A percentile compares a stretch with the other conserved stretches of the same genome.
Evolutionary conservation across 2,329 filamentous ascomycete species (phyloP).

Genomic region (Microcyclosporella mali): DNA sequence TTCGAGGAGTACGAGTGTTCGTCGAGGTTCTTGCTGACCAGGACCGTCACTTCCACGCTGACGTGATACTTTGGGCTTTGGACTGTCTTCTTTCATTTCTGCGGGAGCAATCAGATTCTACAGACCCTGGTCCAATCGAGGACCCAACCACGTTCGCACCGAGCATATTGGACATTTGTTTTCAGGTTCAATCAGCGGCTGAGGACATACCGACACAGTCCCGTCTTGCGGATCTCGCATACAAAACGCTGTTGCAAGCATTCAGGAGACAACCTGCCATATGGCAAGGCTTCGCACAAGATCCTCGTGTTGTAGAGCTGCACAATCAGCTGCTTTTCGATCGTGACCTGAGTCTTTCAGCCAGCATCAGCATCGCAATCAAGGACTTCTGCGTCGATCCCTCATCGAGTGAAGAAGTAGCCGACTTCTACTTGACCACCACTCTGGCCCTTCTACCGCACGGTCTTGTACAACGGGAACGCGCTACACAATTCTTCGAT

Average conservation of each 20-base stretch:
- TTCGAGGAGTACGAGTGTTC: slow-evolving; percentile 23
- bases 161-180: slow-evolving; percentile 18
- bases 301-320: slow-evolving; percentile 30
- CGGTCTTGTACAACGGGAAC: slow-evolving; percentile 11
- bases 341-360: slow-evolving; percentile 11
- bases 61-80: slow-evolving; percentile 13
- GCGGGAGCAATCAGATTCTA: slow-evolving; percentile 4
- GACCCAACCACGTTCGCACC: slow-evolving; percentile 16
- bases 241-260: slow-evolving; percentile 4
- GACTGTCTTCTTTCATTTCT: slow-evolving; percentile 23
- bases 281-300: slow-evolving; percentile 19
- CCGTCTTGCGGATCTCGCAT: not conserved
- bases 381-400: slow-evolving; percentile 22
- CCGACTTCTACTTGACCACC: slow-evolving; percentile 20
- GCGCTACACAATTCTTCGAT: slow-evolving; percentile 19
- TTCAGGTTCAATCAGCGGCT: no score
- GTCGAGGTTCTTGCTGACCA: slow-evolving; percentile 20
- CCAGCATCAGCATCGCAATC: slow-evolving; percentile 13
- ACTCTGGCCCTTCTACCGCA: slow-evolving; percentile 17
- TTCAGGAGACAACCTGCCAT: slow-evolving; percentile 26
- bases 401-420: slow-evolving; percentile 8
- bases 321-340: slow-evolving; percentile 29
- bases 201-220: not conserved
- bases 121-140: slow-evolving; percentile 8
- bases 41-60: slow-evolving; percentile 5